Percentiles rank a stretch among this genome's conserved stretches.
These are phyloP conservation scores for Escovopsis sp. DNA, from an alignment of 2,329 filamentous ascomycete genomes.

Conservation along the genomic window DNA sequence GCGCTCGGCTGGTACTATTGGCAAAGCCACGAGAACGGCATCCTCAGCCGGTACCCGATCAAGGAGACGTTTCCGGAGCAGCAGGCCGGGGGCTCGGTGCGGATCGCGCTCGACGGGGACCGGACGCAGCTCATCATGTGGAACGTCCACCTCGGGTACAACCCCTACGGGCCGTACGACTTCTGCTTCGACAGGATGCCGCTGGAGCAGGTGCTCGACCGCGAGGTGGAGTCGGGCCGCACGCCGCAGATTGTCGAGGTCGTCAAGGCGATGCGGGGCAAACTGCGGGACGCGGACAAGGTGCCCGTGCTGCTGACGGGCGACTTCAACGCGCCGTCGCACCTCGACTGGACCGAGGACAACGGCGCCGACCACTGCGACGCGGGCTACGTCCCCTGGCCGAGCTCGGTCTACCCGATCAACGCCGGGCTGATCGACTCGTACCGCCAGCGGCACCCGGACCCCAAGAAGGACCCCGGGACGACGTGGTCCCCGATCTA, in stretches of 20 bases:
- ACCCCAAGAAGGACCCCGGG: slow-evolving; percentile 18
- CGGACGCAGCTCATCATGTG: slow-evolving; percentile 19
- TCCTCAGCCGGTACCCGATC: slow-evolving; percentile 27
- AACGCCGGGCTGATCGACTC: slow-evolving; percentile 25
- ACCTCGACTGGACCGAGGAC: slow-evolving; percentile 25
- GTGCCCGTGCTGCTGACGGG: slow-evolving; percentile 24
- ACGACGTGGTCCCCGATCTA: slow-evolving; percentile 28
- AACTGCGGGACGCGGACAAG: slow-evolving; percentile 16
- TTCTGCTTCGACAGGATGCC: slow-evolving; percentile 24
- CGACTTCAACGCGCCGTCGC: slow-evolving; percentile 30
- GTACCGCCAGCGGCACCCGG: slow-evolving; percentile 21
- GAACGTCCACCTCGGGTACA: slow-evolving; percentile 22
- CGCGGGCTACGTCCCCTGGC: slow-evolving; percentile 21
- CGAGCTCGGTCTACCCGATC: slow-evolving; percentile 20
- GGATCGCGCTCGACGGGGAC: slow-evolving; percentile 20
- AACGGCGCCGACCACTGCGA: slow-evolving; percentile 22
- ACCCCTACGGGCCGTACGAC: slow-evolving; percentile 29
- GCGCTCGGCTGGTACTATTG: slow-evolving; percentile 25
- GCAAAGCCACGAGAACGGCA: slow-evolving; percentile 18
- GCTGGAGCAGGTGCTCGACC: slow-evolving; percentile 17
- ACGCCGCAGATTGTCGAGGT: slow-evolving; percentile 23
- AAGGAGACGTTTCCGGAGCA: slow-evolving; percentile 13
- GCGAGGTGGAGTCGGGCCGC: slow-evolving; percentile 22
- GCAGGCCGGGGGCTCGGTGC: slow-evolving; percentile 17
- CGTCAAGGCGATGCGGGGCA: slow-evolving; percentile 17